phyloP scores from a whole-genome alignment of 2,329 filamentous ascomycete genomes.

The Aspergillus flavus region DNA sequence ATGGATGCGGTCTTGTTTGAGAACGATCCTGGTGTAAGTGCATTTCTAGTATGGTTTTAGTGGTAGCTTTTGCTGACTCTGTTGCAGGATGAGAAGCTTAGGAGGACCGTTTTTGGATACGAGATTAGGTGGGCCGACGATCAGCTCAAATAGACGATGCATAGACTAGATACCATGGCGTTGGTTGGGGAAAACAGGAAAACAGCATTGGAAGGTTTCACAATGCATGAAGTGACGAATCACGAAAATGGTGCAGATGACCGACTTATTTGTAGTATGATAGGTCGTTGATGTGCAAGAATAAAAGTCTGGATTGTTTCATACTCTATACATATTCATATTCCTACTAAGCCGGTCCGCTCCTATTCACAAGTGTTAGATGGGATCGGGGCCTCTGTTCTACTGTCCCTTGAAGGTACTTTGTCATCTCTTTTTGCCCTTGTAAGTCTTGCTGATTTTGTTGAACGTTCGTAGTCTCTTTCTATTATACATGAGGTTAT shows the following conservation, averaged over 20 bases:
- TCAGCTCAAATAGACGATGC: constrained; percentile 22
- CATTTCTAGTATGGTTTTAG: neutral
- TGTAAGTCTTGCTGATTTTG: no score
- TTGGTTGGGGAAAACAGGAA: neutral
- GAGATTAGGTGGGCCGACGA: constrained; percentile 64
- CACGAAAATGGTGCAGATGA: neutral
- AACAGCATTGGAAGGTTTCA: neutral
- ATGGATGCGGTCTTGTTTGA: constrained; percentile 90
- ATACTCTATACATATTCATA: neutral
- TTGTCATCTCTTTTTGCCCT: no score
- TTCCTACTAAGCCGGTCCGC: neutral
- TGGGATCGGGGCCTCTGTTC: no score
- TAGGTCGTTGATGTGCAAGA: neutral
- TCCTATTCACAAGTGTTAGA: neutral
- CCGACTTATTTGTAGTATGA: neutral
- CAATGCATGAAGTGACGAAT: neutral
- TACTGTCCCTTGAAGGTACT: no score
- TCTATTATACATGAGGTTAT: no score
- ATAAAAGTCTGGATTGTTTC: neutral
- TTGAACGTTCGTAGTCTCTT: no score
- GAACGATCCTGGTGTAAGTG: constrained; percentile 73
- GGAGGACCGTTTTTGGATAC: constrained; percentile 82
- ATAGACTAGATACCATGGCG: neutral
- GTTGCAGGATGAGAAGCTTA: constrained; percentile 69
- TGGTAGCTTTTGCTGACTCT: constrained; percentile 16